A percentile compares a stretch with the other conserved stretches of the same genome.
Evolutionary conservation across 2,329 filamentous ascomycete species (phyloP).

Genomic region (Fusarium musae): DNA sequence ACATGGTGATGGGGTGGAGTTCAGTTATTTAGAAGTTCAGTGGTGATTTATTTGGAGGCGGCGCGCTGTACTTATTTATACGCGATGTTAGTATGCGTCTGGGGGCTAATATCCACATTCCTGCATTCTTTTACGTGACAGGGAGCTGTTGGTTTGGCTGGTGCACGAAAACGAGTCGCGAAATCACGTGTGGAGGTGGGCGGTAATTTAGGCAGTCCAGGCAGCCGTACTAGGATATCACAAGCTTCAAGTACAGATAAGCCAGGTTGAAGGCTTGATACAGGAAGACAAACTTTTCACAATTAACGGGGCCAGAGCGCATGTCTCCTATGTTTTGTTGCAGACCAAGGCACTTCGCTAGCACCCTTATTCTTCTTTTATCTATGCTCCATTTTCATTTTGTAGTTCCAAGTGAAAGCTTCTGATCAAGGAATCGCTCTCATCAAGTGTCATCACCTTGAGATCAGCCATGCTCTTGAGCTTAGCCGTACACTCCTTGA

Average conservation of each 20-base stretch:
- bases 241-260: background rate
- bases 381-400: background rate
- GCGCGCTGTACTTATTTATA: background rate
- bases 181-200: background rate
- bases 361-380: background rate
- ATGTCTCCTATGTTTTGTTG: rapidly evolving
- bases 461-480: background rate
- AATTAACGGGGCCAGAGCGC: background rate
- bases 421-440: background rate
- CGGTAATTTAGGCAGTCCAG: background rate
- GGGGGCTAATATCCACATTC: background rate
- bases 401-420: background rate
- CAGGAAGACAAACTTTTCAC: background rate
- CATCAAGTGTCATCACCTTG: background rate
- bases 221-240: background rate
- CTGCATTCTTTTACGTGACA: background rate
- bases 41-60: too few species aligned
- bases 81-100: background rate
- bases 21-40: too few species aligned
- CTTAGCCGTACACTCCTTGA: background rate
- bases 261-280: background rate
- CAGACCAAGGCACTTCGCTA: rapidly evolving
- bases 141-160: background rate
- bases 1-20: too few species aligned
- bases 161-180: background rate